These are phyloP conservation scores for Nakazawaea molendinolei DNA, from an alignment of 805 yeast genomes.

Conservation along the genomic window DNA sequence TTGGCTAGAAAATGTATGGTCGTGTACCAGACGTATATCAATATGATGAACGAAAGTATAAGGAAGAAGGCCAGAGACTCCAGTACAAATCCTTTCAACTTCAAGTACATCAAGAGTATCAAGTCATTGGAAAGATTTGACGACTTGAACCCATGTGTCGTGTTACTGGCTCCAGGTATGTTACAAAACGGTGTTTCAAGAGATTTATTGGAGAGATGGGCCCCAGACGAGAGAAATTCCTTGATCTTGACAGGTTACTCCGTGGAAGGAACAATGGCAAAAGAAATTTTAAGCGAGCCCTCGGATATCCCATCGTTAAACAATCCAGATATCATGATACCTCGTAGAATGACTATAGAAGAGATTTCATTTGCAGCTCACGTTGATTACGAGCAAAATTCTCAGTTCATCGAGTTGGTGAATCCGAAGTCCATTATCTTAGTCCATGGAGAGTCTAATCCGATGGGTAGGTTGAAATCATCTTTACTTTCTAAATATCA, in stretches of 20 bases:
- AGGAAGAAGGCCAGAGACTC: constrained; percentile 70
- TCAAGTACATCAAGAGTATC: constrained; percentile 76
- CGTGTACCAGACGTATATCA: constrained; percentile 92
- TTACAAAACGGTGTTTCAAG: constrained; percentile 92
- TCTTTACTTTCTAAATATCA: constrained; percentile 86
- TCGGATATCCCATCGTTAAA: constrained; percentile 75
- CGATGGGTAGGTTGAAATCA: constrained; percentile 96
- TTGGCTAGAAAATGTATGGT: constrained; percentile 96
- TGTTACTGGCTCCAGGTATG: constrained; percentile 98
- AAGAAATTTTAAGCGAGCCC: constrained; percentile 81
- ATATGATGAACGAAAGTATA: constrained; percentile 94
- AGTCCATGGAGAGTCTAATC: constrained; percentile 96
- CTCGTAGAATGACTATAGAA: constrained; percentile 80
- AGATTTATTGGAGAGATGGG: constrained; percentile 90
- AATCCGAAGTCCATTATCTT: constrained; percentile 80
- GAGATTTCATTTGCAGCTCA: constrained; percentile 99
- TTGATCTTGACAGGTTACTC: constrained; percentile 93
- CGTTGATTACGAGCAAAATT: constrained; percentile 91
- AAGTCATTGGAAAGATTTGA: constrained; percentile 78
- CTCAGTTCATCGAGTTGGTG: constrained; percentile 83
- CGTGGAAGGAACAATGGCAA: constrained; percentile 98
- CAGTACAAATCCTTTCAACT: constrained; percentile 83
- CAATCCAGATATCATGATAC: constrained; percentile 80
- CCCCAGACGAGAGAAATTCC: constrained; percentile 89
- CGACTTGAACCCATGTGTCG: constrained; percentile 93